Evolutionary conservation across 768 basidiomycete species (phyloP), one percentile per base, ranked within the genome.

Genomic region (Auriscalpium orientale): DNA sequence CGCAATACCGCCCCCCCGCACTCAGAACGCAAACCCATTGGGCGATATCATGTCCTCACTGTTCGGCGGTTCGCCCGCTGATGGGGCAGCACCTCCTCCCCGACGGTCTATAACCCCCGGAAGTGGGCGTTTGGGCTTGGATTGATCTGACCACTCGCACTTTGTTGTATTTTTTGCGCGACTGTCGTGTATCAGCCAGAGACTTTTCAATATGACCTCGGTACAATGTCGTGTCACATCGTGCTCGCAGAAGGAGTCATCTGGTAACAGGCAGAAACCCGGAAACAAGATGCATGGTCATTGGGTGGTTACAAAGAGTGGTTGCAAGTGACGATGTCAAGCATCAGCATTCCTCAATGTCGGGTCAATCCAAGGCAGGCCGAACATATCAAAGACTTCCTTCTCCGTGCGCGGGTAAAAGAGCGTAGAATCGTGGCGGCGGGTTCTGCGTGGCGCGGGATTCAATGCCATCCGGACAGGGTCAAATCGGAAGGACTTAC

Each of bases 31-130:
- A 8, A 95, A 95, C 66, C 87, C 95, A 6, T 70, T 98, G 50
- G 89, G 86, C 33, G 91, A 94, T 33, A 88, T 98, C 79, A 72
- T 98, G 70, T 90, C 92, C 5, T 85, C 86, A 5, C 73, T 98
- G 67, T 87, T 98, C 56, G 94, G 94, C 28, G 91, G 91, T 8
- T 68, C 75, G 35, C 66, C 66, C 8, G 51, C 59, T 7, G 28
- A 28, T 28, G 52, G 54, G n/a, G 49, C 47, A 6, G 35, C 21
- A 18, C 53, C 64, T 51, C 68, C 74, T 3, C 58, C 72, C 13
- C 72, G 77, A 58, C 73, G 79, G 54, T 66, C 75, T n/a, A 63
- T 82, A 38, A 70, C 74, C 12, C 65, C 68, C 20, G 61, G 69
- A 15, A 61, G 72, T 15, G 64, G 60, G 50, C 52, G 62, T 20